phyloP scores from a whole-genome alignment of 1,284 basidiomycete genomes.

The Baeospora myosura region DNA sequence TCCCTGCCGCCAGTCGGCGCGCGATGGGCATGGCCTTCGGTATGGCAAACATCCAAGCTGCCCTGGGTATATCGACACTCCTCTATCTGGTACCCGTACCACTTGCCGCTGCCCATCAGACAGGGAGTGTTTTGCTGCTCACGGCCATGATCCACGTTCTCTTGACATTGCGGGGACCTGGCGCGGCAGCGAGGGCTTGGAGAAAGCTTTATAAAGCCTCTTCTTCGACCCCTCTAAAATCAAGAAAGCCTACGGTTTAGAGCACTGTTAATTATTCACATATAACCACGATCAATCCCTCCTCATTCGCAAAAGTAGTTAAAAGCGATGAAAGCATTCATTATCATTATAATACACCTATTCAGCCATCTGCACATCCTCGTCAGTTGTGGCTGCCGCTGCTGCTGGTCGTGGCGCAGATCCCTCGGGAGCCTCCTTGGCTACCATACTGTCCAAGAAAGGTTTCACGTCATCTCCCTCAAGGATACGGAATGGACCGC shows the following conservation, averaged over 20 bases:
- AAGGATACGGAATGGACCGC: slow-evolving; percentile 69
- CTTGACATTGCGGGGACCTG: slow-evolving; percentile 67
- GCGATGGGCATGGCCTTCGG: slow-evolving; percentile 67
- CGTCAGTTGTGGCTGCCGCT: slow-evolving; percentile 37
- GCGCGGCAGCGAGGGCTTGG: slow-evolving; percentile 61
- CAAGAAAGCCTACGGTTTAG: no score
- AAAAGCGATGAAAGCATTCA: no score
- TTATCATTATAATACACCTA: no score
- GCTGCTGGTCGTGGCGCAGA: slow-evolving; percentile 29
- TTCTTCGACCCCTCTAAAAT: no score
- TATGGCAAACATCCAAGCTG: slow-evolving; percentile 82
- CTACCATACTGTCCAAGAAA: slow-evolving; percentile 67
- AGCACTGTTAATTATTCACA: no score
- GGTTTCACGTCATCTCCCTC: slow-evolving; percentile 69
- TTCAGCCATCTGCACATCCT: slow-evolving; percentile 78
- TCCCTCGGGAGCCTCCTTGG: slow-evolving; percentile 48
- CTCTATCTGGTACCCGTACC: slow-evolving; percentile 92
- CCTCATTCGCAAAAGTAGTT: no score
- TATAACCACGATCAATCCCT: no score
- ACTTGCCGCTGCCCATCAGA: slow-evolving; percentile 91
- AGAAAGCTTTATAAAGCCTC: slow-evolving; percentile 23
- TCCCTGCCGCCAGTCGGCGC: slow-evolving; percentile 52
- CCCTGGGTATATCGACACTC: slow-evolving; percentile 87
- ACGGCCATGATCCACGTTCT: slow-evolving; percentile 80
- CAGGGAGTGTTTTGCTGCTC: slow-evolving; percentile 84